A percentile compares a stretch with the other conserved stretches of the same genome.
phyloP scores from a whole-genome alignment of 345 rosid species.

The Eucalyptus pumila region DNA sequence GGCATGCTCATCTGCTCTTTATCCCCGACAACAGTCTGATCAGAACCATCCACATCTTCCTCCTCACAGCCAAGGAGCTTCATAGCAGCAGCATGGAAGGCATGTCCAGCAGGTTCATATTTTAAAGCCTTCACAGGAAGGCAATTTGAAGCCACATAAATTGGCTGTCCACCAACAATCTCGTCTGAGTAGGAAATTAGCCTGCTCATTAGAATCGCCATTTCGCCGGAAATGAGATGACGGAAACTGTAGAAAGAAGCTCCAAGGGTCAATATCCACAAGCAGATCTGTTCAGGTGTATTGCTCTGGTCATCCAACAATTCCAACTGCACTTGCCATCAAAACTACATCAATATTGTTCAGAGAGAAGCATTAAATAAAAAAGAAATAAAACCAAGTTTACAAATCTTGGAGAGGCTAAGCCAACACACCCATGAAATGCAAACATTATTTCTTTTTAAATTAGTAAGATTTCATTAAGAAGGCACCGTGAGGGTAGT shows the following conservation, averaged over 20 bases:
- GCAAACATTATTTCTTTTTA: not conserved
- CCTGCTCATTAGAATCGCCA: slow-evolving; percentile 14
- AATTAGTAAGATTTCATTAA: not conserved
- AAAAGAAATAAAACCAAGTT: not conserved
- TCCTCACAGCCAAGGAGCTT: slow-evolving; percentile 69
- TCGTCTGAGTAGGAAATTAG: slow-evolving; percentile 70
- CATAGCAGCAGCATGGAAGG: slow-evolving; percentile 81
- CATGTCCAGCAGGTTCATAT: slow-evolving; percentile 89
- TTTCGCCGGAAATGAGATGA: not conserved
- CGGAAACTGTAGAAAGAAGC: not conserved
- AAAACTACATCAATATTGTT: not conserved
- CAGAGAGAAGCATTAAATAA: not conserved
- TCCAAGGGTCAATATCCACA: not conserved
- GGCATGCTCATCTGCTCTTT: slow-evolving; percentile 54
- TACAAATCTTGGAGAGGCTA: not conserved
- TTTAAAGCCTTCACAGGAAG: slow-evolving; percentile 69
- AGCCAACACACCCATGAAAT: not conserved
- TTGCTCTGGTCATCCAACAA: not conserved
- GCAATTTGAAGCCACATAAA: slow-evolving; percentile 64
- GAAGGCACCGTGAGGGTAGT: not conserved
- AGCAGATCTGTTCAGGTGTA: not conserved
- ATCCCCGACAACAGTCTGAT: slow-evolving; percentile 40
- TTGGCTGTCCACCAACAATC: slow-evolving; percentile 66
- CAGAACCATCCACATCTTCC: slow-evolving; percentile 30
- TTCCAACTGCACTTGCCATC: not conserved